Base-by-base conservation (phyloP, 257 asterid genomes). In the Gardenia jasminoides region DNA sequence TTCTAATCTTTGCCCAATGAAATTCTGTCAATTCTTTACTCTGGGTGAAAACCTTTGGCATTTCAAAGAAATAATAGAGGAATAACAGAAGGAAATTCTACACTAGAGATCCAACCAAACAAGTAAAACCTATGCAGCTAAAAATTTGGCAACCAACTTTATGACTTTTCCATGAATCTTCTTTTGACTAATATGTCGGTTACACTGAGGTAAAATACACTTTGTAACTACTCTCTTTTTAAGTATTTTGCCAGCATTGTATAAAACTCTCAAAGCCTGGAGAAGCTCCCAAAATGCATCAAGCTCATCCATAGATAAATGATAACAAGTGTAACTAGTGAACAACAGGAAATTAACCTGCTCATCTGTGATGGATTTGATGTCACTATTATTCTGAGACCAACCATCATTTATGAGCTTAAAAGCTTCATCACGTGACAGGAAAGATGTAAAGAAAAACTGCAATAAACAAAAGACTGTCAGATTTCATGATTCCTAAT, bases 401-500 rank as follows among this genome's bases (percentile, higher is more conserved):
- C 97, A 91, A 85, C 98, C 97, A 78, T 96, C 98, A 89, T 82
- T 81, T 81, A 96, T 90, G 80, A 96, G 95, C 91, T 89, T 93
- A 87, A 86, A 96, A 76, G 99, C 99, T 85, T 96, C 99, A 67
- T 96, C 99, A n/a, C 99, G 99, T 87, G 91, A 96, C 78, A 96
- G 85, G 82, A 96, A 93, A 7, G 98, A 96, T 77, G 99, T 94
- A 83, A 96, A 96, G 86, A 92, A 93, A 87, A 84, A 93, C 98
- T 96, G 97, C 91, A 86, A 78, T 73, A 81, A 80, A 76, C 81
- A 77, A 77, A 81, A 67, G 76, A 72, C 36, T 59, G 48, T 77
- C 31, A 74, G 64, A 67, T 54, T 31, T 36, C 20, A 19, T 69
- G 13, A 22, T 78, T 58, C 56, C 15, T 69, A 47, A 44, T 24